phyloP scores from a whole-genome alignment of 805 yeast species.

The Wickerhamomyces hampshirensis region DNA sequence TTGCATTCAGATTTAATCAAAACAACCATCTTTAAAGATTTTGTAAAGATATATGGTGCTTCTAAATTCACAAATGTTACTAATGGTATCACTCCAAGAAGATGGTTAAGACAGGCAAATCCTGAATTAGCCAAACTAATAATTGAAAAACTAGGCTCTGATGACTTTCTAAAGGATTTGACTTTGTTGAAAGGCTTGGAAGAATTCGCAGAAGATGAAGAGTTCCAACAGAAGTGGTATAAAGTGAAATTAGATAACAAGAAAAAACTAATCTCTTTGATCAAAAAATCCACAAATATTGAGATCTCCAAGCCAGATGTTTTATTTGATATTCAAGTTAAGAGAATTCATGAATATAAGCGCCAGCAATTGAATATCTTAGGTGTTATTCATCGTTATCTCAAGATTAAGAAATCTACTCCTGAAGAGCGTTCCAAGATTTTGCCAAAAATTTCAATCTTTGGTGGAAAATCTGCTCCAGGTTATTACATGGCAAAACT shows the following conservation, averaged over 20 bases:
- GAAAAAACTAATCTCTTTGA: slow-evolving; percentile 56
- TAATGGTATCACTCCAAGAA: slow-evolving; percentile 93
- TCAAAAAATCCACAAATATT: slow-evolving; percentile 54
- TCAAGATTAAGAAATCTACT: slow-evolving; percentile 66
- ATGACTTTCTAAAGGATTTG: slow-evolving; percentile 65
- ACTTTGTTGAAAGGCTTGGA: slow-evolving; percentile 63
- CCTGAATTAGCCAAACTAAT: slow-evolving; percentile 76
- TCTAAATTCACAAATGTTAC: slow-evolving; percentile 89
- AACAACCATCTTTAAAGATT: slow-evolving; percentile 86
- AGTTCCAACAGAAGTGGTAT: slow-evolving; percentile 68
- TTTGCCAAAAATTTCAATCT: slow-evolving; percentile 71
- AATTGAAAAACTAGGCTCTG: slow-evolving; percentile 63
- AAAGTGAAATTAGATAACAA: slow-evolving; percentile 68
- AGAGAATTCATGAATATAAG: slow-evolving; percentile 93
- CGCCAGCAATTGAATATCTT: slow-evolving; percentile 92
- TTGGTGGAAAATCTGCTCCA: slow-evolving; percentile 98
- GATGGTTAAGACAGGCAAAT: slow-evolving; percentile 94
- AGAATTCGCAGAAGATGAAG: slow-evolving; percentile 58
- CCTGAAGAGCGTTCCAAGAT: slow-evolving; percentile 54
- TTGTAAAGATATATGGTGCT: slow-evolving; percentile 74
- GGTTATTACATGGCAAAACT: slow-evolving; percentile 94
- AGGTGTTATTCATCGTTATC: slow-evolving; percentile 81
- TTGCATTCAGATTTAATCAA: slow-evolving; percentile 86
- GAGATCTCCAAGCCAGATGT: slow-evolving; percentile 64
- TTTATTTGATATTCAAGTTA: slow-evolving; percentile 87